Evolutionary conservation across 805 yeast genomes (phyloP).

Genomic region (Metschnikowia lunata): DNA sequence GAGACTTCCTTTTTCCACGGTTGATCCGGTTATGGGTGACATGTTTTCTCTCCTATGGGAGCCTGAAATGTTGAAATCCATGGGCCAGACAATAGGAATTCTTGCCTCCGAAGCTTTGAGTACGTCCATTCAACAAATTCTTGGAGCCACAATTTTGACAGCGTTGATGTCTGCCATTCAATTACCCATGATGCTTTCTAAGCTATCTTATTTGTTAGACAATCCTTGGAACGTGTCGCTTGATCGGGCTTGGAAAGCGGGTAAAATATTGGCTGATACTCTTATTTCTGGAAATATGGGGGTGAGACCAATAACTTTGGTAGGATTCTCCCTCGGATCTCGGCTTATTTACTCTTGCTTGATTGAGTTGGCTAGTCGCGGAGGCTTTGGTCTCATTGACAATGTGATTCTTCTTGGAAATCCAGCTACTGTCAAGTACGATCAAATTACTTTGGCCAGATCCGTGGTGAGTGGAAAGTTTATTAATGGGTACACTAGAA

Average conservation of each 20-base stretch:
- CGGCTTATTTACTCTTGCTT: conserved; percentile 88
- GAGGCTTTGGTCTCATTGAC: conserved; percentile 85
- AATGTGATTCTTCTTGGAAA: conserved; percentile 85
- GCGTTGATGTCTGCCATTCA: conserved; percentile 92
- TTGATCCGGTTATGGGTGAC: conserved; percentile 98
- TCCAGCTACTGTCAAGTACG: conserved; percentile 75
- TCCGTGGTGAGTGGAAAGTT: conserved; percentile 87
- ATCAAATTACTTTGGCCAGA: conserved; percentile 72
- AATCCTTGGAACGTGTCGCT: conserved; percentile 98
- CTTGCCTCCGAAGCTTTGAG: conserved; percentile 91
- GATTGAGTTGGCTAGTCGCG: conserved; percentile 75
- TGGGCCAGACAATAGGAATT: conserved; percentile 93
- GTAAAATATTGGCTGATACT: conserved; percentile 86
- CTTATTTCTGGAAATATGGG: conserved; percentile 84
- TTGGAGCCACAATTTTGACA: conserved; percentile 85
- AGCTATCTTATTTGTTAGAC: conserved; percentile 82
- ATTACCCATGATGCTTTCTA: conserved; percentile 85
- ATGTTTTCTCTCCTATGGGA: conserved; percentile 91
- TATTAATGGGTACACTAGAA: conserved; percentile 84
- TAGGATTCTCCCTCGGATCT: conserved; percentile 93
- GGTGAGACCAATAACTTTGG: conserved; percentile 83
- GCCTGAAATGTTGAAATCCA: conserved; percentile 92
- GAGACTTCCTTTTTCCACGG: conserved; percentile 90
- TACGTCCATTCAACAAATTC: conserved; percentile 89
- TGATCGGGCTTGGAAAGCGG: conserved; percentile 97